Evolutionary conservation across 306 rosid species (phyloP).

Genomic region (Quillaja saponaria): DNA sequence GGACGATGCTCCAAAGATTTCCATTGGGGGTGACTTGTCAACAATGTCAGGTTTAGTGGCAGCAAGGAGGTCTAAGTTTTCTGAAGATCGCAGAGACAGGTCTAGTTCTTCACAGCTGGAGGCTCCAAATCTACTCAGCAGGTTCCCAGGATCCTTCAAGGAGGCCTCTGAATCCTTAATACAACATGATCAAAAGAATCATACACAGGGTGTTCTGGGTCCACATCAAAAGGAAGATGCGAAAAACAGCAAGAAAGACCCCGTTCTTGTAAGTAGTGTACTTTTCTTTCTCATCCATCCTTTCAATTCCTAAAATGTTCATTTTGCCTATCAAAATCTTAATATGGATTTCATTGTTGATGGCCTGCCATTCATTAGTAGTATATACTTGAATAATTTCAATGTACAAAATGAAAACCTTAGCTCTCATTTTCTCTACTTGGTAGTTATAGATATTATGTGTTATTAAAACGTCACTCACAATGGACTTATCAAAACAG

Average conservation of each 20-base stretch:
- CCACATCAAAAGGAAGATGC: constrained; percentile 70
- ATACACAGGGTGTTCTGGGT: constrained; percentile 37
- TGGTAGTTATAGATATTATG: too few species aligned
- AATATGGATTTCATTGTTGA: not conserved
- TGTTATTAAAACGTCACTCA: too few species aligned
- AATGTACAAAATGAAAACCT: too few species aligned
- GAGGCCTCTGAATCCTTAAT: constrained; percentile 63
- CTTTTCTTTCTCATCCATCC: not conserved
- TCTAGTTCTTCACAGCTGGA: constrained; percentile 73
- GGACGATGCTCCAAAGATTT: constrained; percentile 74
- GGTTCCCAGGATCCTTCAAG: constrained; percentile 93
- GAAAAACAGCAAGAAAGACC: constrained; percentile 67
- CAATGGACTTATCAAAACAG: too few species aligned
- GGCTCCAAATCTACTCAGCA: constrained; percentile 67
- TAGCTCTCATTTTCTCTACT: too few species aligned
- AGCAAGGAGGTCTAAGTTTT: constrained; percentile 79
- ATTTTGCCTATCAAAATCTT: not conserved
- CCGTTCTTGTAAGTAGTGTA: constrained; percentile 62
- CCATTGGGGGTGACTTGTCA: constrained; percentile 71
- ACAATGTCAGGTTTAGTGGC: constrained; percentile 77
- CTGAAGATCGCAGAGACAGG: constrained; percentile 83
- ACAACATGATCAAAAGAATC: constrained; percentile 68
- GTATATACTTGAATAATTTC: too few species aligned
- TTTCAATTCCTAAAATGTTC: not conserved
- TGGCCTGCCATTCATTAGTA: not conserved